These are phyloP conservation scores for Camelina hispida DNA, from an alignment of 345 rosid species.

Conservation along the genomic window DNA sequence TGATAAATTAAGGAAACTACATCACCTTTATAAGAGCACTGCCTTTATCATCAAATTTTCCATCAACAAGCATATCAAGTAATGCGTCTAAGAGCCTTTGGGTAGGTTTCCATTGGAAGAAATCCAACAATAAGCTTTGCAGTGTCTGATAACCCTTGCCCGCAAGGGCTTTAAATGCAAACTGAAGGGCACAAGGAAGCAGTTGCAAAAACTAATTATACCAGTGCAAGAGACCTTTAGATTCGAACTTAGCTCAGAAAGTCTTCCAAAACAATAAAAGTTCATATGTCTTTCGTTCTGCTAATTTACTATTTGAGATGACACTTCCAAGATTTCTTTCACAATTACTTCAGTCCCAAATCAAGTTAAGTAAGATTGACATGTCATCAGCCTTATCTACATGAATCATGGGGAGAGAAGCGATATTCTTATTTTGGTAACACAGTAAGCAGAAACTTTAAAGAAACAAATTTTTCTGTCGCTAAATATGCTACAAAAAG, in stretches of 20 bases:
- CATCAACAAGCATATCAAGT: constrained; percentile 99
- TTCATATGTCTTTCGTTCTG: constrained; percentile 6
- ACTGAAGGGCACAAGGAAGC: constrained; percentile 52
- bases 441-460: background rate
- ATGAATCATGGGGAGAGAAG: constrained; percentile 6
- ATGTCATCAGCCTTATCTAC: constrained; percentile 13
- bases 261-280: background rate
- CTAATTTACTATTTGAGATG: constrained; percentile 24
- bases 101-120: constrained; percentile 80
- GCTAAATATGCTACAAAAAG: constrained; percentile 15
- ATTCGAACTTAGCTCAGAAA: constrained; percentile 21
- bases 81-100: constrained; percentile 80
- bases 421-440: constrained; percentile 7
- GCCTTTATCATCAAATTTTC: constrained; percentile 73
- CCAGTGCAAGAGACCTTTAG: constrained; percentile 17
- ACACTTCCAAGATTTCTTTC: constrained; percentile 12
- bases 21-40: constrained; percentile 75
- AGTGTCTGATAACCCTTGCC: constrained; percentile 93
- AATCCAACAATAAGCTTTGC: constrained; percentile 86
- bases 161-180: constrained; percentile 85
- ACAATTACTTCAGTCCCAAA: constrained; percentile 16
- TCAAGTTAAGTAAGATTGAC: constrained; percentile 21
- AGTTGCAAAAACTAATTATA: constrained; percentile 20
- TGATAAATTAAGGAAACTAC: constrained; percentile 20
- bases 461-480: background rate